phyloP scores from a whole-genome alignment of 331 rosid genomes.

The Quercus lobata region DNA sequence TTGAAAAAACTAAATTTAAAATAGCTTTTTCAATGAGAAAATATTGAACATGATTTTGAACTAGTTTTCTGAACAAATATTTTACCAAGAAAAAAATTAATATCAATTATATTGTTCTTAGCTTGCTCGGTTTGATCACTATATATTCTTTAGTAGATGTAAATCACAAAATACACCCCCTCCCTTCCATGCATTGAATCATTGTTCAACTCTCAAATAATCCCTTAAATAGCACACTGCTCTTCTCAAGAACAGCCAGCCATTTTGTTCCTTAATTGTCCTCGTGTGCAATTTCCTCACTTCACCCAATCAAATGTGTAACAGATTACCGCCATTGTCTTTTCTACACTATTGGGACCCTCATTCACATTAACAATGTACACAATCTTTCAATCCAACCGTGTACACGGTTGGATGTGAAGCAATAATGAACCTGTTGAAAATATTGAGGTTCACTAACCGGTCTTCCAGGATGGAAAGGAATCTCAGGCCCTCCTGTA shows the following conservation, averaged over 20 bases:
- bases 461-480: slow-evolving; percentile 50
- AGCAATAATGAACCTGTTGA: too few species aligned
- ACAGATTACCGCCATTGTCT: not conserved
- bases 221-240: not conserved
- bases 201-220: not conserved
- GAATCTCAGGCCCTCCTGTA: slow-evolving; percentile 60
- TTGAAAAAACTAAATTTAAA: too few species aligned
- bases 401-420: too few species aligned
- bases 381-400: too few species aligned
- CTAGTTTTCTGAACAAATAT: too few species aligned
- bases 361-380: not conserved
- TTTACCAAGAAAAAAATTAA: not conserved
- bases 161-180: not conserved
- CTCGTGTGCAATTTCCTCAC: not conserved
- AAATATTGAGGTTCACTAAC: slow-evolving; percentile 14
- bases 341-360: not conserved
- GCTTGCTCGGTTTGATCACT: too few species aligned
- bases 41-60: too few species aligned
- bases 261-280: not conserved
- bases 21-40: too few species aligned
- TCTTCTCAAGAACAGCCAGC: not conserved
- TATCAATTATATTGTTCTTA: too few species aligned
- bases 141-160: not conserved
- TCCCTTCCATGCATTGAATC: not conserved
- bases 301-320: not conserved